Conservation (phyloP, 768 basidiomycete species). For the Leucocoprinus sp. region DNA sequence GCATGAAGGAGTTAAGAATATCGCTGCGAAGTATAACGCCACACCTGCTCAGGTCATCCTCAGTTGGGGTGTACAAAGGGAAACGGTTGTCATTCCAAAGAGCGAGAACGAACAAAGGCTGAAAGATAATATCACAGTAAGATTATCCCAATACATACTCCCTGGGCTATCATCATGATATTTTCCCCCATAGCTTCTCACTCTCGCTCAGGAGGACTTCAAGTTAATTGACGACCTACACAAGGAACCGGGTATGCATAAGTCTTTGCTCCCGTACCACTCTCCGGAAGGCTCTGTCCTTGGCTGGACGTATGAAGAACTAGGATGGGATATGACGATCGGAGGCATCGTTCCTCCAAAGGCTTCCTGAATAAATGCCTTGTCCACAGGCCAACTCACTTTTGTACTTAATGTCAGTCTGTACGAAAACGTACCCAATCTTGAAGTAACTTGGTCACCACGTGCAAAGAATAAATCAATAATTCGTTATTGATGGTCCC, state of each 20-base stretch:
- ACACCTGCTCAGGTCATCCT: constrained; percentile 47
- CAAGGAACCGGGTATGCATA: constrained; percentile 31
- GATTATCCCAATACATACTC: background rate
- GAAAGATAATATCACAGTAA: constrained; percentile 37
- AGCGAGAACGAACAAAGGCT: constrained; percentile 40
- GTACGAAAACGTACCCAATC: too few relatives aligned
- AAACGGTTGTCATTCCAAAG: constrained; percentile 57
- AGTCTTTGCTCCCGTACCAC: constrained; percentile 21
- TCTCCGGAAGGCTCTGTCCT: constrained; percentile 23
- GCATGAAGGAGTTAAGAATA: constrained; percentile 21
- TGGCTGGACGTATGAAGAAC: constrained; percentile 37
- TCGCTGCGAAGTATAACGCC: constrained; percentile 26
- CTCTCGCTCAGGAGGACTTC: constrained; percentile 30
- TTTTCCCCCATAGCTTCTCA: constrained; percentile 22
- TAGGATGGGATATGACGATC: constrained; percentile 32
- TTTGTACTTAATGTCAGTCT: too few relatives aligned
- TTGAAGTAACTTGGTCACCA: too few relatives aligned
- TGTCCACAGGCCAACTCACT: too few relatives aligned
- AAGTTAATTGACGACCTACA: constrained; percentile 33
- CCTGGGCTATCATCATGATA: background rate
- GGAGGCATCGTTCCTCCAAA: constrained; percentile 22
- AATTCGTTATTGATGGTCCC: too few relatives aligned
- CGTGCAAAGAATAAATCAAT: too few relatives aligned
- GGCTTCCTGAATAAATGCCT: background rate
- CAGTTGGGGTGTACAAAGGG: constrained; percentile 57